Evolutionary conservation across 495 filamentous ascomycete species (phyloP).

Genomic region (Parachaetomium inaequale): DNA sequence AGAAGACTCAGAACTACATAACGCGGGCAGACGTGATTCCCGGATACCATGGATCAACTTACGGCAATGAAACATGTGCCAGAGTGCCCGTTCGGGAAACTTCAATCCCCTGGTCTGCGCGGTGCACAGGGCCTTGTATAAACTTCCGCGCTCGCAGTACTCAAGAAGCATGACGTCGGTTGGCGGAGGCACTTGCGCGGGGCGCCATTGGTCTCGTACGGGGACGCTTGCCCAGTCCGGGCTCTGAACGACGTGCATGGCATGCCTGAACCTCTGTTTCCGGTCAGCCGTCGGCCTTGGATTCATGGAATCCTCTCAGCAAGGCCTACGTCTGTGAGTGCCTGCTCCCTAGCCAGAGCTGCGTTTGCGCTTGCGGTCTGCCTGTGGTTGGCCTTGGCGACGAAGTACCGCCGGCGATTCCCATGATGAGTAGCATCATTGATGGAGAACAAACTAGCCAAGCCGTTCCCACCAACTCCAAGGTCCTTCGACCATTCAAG

Average conservation of each 20-base stretch:
- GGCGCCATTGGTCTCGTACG: not conserved
- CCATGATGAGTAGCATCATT: not conserved
- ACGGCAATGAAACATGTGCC: slow-evolving; percentile 2
- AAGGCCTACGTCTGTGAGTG: not conserved
- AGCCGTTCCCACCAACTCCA: not conserved
- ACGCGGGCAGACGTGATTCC: too few relatives aligned
- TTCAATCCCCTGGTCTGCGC: not conserved
- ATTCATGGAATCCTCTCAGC: not conserved
- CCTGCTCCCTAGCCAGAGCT: not conserved
- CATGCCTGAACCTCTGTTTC: not conserved
- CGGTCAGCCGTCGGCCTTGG: not conserved
- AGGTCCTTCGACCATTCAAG: not conserved
- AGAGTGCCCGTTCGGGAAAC: not conserved
- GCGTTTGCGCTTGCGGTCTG: not conserved
- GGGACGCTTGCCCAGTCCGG: not conserved
- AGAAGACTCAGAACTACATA: not conserved
- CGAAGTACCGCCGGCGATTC: not conserved
- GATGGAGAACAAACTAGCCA: not conserved
- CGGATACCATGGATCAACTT: not conserved
- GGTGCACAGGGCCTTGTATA: not conserved
- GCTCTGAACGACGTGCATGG: not conserved
- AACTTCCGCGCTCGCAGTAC: not conserved
- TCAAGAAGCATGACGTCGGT: not conserved
- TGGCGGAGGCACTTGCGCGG: not conserved
- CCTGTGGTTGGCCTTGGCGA: not conserved